These are phyloP conservation scores for Vigna reflexopilosa DNA, from an alignment of 306 rosid genomes.

Conservation along the genomic window DNA sequence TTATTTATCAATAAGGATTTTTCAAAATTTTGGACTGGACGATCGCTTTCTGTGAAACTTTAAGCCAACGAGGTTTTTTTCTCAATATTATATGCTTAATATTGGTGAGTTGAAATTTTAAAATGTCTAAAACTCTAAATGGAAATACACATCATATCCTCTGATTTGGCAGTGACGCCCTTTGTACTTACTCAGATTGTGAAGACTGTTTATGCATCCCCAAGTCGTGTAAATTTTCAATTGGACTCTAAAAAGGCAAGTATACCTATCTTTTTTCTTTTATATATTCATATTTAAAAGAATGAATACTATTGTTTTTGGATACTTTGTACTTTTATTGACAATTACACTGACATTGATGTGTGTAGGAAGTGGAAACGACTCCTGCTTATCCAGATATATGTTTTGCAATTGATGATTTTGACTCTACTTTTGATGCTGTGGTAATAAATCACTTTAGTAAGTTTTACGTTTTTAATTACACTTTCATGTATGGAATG, in stretches of 20 bases:
- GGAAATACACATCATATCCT: neutral
- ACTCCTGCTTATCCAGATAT: constrained; percentile 99
- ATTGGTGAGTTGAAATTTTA: constrained; percentile 20
- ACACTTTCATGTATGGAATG: constrained; percentile 11
- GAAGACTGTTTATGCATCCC: constrained; percentile 97
- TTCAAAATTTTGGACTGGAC: constrained; percentile 28
- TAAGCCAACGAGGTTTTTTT: constrained; percentile 26
- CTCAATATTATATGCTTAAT: constrained; percentile 29
- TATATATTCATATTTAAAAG: constrained; percentile 4
- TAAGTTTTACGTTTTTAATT: constrained; percentile 28
- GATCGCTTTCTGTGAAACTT: constrained; percentile 27
- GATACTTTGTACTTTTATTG: constrained; percentile 42
- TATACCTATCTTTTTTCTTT: constrained; percentile 30
- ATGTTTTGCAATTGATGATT: constrained; percentile 96
- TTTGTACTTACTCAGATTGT: constrained; percentile 70
- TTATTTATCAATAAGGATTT: constrained; percentile 16
- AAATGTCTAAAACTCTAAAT: constrained; percentile 13
- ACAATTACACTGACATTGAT: constrained; percentile 42
- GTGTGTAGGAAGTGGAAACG: constrained; percentile 90
- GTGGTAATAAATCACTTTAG: constrained; percentile 71
- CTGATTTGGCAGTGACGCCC: constrained; percentile 38
- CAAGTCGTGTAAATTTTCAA: constrained; percentile 94
- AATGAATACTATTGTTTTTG: constrained; percentile 24
- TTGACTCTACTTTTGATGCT: constrained; percentile 98
- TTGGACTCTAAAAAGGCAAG: constrained; percentile 88